Evolutionary conservation across 148 eudicot genomes (phyloP).

Genomic region (Fagopyrum tataricum): DNA sequence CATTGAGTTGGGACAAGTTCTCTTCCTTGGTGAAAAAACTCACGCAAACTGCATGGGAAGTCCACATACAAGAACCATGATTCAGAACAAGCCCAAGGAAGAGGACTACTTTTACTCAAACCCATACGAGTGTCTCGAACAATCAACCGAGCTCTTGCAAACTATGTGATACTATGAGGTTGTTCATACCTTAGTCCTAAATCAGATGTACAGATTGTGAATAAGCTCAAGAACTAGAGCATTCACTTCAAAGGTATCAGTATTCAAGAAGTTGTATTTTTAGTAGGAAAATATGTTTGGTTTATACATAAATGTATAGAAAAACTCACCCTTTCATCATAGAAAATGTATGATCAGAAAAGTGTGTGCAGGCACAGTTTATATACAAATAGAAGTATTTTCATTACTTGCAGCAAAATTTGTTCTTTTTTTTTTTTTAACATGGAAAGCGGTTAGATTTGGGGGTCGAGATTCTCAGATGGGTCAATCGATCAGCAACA

Average conservation of each 20-base stretch:
- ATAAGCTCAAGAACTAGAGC: not conserved
- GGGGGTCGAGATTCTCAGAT: too few species aligned
- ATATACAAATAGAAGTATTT: not conserved
- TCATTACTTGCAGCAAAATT: not conserved
- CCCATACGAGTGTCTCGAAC: constrained; percentile 50
- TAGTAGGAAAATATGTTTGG: not conserved
- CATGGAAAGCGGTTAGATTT: too few species aligned
- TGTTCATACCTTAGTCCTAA: not conserved
- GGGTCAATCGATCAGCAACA: too few species aligned
- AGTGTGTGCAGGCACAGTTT: constrained; percentile 7
- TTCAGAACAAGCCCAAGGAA: constrained; percentile 47
- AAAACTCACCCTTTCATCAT: constrained; percentile 1
- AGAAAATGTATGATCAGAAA: not conserved
- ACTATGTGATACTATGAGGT: not conserved
- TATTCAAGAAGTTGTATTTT: not conserved
- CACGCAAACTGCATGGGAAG: constrained; percentile 46
- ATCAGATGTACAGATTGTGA: constrained; percentile 1
- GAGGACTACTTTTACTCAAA: constrained; percentile 61
- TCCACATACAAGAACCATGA: constrained; percentile 27
- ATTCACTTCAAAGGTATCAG: not conserved
- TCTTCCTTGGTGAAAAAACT: constrained; percentile 35
- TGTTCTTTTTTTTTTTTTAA: too few species aligned
- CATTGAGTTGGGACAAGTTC: constrained; percentile 46
- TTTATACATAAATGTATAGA: constrained; percentile 5
- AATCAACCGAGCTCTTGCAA: constrained; percentile 10